Evolutionary conservation across 1,284 basidiomycete species (phyloP).

Genomic region (Cutaneotrichosporon spelunceum): DNA sequence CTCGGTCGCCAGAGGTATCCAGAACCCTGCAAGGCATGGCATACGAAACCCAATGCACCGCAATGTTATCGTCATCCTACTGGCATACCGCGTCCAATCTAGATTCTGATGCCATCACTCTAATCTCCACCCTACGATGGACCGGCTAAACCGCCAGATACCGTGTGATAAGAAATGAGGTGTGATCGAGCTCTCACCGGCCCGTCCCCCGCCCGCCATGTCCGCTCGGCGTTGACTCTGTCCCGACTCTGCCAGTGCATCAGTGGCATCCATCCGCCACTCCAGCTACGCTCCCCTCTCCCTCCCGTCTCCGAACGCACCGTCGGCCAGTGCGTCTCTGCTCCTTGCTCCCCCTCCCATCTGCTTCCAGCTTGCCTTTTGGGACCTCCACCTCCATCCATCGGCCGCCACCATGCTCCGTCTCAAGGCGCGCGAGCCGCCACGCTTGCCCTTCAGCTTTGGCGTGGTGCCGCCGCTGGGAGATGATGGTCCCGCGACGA

Average conservation of each 20-base stretch:
- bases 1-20: too few species aligned
- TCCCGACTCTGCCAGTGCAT: background rate
- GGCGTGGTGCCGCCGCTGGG: conserved; percentile 16
- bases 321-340: too few species aligned
- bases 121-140: background rate
- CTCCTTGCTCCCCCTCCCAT: background rate
- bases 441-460: conserved; percentile 41
- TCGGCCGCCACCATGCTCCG: conserved; percentile 16
- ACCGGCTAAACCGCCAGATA: background rate
- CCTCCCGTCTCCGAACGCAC: background rate
- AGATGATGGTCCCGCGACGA: conserved; percentile 14
- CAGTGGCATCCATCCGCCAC: background rate
- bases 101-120: background rate
- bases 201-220: background rate
- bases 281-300: background rate
- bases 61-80: too few species aligned
- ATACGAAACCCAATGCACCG: too few species aligned
- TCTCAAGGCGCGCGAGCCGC: conserved; percentile 33
- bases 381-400: background rate
- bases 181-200: background rate
- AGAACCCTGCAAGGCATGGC: too few species aligned
- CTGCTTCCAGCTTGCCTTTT: conserved; percentile 24
- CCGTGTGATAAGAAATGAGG: conserved; percentile 4
- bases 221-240: background rate
- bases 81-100: too few species aligned